Evolutionary conservation across 345 rosid species (phyloP), one percentile per base, ranked within the genome.

Genomic region (Hibiscus mutabilis): DNA sequence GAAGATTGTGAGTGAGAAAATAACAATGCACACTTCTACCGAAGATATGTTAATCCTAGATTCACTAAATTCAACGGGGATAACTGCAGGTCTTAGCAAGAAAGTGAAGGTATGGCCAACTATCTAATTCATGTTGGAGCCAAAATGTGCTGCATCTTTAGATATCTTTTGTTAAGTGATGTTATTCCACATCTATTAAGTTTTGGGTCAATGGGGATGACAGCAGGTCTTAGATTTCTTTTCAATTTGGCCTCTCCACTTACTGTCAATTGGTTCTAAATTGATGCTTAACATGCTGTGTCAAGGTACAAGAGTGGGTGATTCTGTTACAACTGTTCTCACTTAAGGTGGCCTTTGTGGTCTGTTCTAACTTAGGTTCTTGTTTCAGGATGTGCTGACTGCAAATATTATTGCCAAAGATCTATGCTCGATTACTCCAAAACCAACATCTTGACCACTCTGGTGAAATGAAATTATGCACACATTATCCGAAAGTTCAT

Each of bases 21-120:
- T 62, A 24, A 84, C 83, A 73, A 84, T 83, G 53, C 76, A 73
- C 47, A 78, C 79, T 74, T 81, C 82, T 56, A 55, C 75, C 64
- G 66, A 71, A 74, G 79, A 77, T 74, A 73, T 69, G 55, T 59
- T 67, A 68, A 74, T 74, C 73, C 56, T 55, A 60, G 76, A 76
- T 82, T 76, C 82, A 14, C 18, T 65, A 57, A 76, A 44, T 65
- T 46, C 55, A 44, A 44, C 7, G 53, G 69, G 55, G 35, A 22
- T 12, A 47, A 44, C 53, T 22, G 55, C 19, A 7, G 69, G 44
- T 65, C 35, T 44, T 44, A 14, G 55, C 33, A 65, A 44, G 53
- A 22, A 65, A 44, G 69, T 42, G 19, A 65, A 65, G 69, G 69
- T 65, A 65, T 44, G 35, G 6, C 53, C 18, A 40, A 53, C 69